Evolutionary conservation across 148 eudicot genomes (phyloP).

Genomic region (Dianthus caryophyllus): DNA sequence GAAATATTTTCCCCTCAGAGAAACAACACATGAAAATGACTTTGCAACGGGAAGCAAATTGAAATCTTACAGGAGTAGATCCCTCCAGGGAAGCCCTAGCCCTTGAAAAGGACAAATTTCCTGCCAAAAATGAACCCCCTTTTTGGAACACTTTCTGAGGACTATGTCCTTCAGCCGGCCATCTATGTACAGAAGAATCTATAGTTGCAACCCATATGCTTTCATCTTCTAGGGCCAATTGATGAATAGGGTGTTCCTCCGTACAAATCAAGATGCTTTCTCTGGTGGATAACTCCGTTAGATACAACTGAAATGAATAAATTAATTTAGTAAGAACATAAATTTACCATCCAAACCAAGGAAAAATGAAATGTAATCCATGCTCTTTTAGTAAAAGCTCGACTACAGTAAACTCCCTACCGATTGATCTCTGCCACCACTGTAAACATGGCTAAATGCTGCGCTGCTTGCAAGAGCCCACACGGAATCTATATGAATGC

Average conservation of each 20-base stretch:
- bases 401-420: conserved; percentile 38
- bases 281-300: conserved; percentile 88
- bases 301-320: conserved; percentile 54
- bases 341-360: conserved; percentile 13
- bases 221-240: conserved; percentile 76
- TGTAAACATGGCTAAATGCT: conserved; percentile 90
- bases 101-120: conserved; percentile 95
- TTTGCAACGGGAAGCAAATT: background rate
- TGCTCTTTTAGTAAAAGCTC: background rate
- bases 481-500: conserved; percentile 94
- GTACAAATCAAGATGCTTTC: conserved; percentile 89
- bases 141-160: conserved; percentile 77
- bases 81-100: conserved; percentile 98
- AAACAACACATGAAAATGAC: conserved; percentile 5
- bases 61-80: conserved; percentile 68
- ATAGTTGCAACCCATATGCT: conserved; percentile 89
- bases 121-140: conserved; percentile 96
- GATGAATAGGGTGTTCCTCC: conserved; percentile 75
- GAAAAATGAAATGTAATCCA: conserved; percentile 2
- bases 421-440: conserved; percentile 97
- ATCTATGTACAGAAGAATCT: conserved; percentile 83
- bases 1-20: background rate
- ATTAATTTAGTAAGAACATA: conserved; percentile 9
- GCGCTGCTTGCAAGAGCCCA: conserved; percentile 98
- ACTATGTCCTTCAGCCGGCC: conserved; percentile 80